Conservation (phyloP, 768 basidiomycete genomes). For the Baorangia bicolor region DNA sequence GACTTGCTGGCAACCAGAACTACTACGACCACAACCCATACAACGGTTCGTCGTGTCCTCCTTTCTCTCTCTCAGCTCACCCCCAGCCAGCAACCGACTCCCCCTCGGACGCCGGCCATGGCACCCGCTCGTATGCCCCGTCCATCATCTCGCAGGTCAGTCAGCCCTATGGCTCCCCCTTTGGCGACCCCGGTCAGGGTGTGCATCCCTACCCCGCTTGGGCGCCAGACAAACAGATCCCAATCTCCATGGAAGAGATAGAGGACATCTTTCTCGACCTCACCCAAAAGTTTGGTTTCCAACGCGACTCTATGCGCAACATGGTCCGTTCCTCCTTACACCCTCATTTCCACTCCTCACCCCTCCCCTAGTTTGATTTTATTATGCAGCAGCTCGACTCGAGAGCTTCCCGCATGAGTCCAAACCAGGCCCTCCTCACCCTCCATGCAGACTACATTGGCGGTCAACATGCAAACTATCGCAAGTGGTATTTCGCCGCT, state of each 20-base stretch:
- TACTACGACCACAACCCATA: conserved; percentile 31
- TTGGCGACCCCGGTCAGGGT: conserved; percentile 52
- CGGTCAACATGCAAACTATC: conserved; percentile 97
- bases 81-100: conserved; percentile 14
- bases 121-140: conserved; percentile 48
- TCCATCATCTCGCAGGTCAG: conserved; percentile 64
- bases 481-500: conserved; percentile 99
- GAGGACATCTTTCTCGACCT: conserved; percentile 99
- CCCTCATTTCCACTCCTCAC: conserved; percentile 6
- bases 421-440: conserved; percentile 92
- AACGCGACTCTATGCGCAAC: conserved; percentile 93
- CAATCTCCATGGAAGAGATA: conserved; percentile 96
- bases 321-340: conserved; percentile 53
- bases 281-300: conserved; percentile 98
- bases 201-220: conserved; percentile 91
- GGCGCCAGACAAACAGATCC: conserved; percentile 89
- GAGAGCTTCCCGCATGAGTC: conserved; percentile 96
- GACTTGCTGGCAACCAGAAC: conserved; percentile 47
- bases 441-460: conserved; percentile 99
- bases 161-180: conserved; percentile 56
- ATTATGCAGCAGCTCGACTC: conserved; percentile 98
- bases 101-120: conserved; percentile 33
- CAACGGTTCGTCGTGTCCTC: conserved; percentile 14
- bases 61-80: not conserved
- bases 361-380: conserved; percentile 77